phyloP scores from a whole-genome alignment of 805 yeast genomes.

The Wickerhamomyces subpelliculosus region DNA sequence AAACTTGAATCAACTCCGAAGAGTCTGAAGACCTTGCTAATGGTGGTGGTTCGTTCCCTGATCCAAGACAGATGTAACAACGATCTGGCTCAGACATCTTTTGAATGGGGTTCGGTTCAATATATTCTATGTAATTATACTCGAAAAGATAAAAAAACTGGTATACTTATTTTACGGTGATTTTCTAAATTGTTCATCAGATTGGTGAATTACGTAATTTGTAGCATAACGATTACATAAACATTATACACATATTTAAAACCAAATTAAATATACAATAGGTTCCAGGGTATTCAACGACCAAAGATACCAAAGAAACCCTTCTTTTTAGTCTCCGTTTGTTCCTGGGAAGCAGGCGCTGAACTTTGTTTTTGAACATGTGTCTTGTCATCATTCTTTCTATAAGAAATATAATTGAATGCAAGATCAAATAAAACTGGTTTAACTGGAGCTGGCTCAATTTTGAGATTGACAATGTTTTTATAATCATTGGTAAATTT shows the following conservation, averaged over 20 bases:
- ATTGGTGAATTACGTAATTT: no score
- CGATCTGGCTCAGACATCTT: slow-evolving; percentile 15
- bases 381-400: slow-evolving; percentile 6
- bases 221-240: no score
- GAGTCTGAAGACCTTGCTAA: slow-evolving; percentile 22
- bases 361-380: slow-evolving; percentile 5
- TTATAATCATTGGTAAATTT: slow-evolving; percentile 19
- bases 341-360: slow-evolving; percentile 5
- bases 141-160: no score
- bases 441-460: slow-evolving; percentile 61
- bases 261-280: neutral
- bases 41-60: slow-evolving; percentile 10
- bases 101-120: slow-evolving; percentile 10
- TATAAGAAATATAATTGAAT: slow-evolving; percentile 65
- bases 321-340: slow-evolving; percentile 38
- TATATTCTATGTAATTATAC: no score
- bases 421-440: slow-evolving; percentile 92
- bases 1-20: slow-evolving; percentile 29
- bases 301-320: slow-evolving; percentile 76
- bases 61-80: slow-evolving; percentile 15
- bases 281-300: slow-evolving; percentile 21
- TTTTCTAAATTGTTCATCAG: no score
- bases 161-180: no score
- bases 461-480: slow-evolving; percentile 22
- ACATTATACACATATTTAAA: no score